phyloP scores from a whole-genome alignment of 2,329 filamentous ascomycete species.

The Alternaria conjuncta region DNA sequence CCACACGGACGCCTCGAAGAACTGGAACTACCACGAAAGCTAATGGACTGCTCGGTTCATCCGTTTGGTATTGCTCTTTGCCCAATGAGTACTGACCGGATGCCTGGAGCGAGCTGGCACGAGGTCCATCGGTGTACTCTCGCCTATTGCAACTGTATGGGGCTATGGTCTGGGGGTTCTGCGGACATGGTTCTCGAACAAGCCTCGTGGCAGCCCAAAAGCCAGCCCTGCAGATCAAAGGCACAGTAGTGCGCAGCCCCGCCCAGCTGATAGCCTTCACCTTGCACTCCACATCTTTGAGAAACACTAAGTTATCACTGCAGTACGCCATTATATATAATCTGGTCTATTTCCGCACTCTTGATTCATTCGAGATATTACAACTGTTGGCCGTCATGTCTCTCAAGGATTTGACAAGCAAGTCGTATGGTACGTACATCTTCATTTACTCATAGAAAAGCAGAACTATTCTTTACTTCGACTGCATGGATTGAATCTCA shows the following conservation, averaged over 20 bases:
- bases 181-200: not conserved
- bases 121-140: not conserved
- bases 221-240: not conserved
- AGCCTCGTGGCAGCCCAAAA: not conserved
- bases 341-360: no score
- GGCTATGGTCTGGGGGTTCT: not conserved
- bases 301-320: not conserved
- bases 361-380: no score
- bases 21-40: not conserved
- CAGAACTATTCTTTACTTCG: not conserved
- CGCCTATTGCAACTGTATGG: not conserved
- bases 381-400: constrained; percentile 19
- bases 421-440: constrained; percentile 19
- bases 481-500: no score
- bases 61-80: no score
- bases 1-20: not conserved
- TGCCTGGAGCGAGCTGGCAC: not conserved
- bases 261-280: not conserved
- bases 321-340: not conserved
- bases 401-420: constrained; percentile 28
- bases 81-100: not conserved
- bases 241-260: not conserved
- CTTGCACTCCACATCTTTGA: not conserved
- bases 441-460: not conserved
- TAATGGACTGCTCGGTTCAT: not conserved